phyloP scores from a whole-genome alignment of 192 early-diverging fungal genomes.

The Fimicolochytrium jonesii region DNA sequence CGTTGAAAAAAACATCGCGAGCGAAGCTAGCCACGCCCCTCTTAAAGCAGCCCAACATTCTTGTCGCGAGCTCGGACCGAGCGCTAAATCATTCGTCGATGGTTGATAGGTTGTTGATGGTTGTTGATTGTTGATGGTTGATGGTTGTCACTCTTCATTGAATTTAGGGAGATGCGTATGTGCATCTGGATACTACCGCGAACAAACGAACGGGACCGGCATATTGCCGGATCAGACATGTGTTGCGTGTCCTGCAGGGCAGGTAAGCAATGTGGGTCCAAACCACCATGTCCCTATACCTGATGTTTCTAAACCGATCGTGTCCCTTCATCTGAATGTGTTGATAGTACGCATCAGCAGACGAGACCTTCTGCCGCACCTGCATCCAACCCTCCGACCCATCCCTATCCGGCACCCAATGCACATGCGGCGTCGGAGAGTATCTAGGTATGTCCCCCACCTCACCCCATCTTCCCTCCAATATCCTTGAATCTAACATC shows the following conservation, averaged over 20 bases:
- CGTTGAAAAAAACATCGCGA: too few species aligned
- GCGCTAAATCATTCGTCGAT: too few species aligned
- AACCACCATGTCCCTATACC: constrained; percentile 1
- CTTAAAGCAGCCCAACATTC: too few species aligned
- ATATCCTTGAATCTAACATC: not conserved
- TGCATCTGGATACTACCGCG: constrained; percentile 1
- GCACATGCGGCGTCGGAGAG: constrained; percentile 2
- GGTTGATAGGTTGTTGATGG: too few species aligned
- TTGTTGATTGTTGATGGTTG: too few species aligned
- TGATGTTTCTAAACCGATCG: not conserved
- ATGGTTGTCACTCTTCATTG: too few species aligned
- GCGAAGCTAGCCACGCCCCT: too few species aligned
- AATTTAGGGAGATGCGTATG: constrained; percentile 2
- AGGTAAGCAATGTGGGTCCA: too few species aligned
- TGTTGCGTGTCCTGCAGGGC: constrained; percentile 4
- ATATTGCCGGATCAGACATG: not conserved
- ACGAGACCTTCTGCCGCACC: not conserved
- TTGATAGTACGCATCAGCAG: not conserved
- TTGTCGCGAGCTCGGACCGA: too few species aligned
- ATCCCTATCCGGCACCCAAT: constrained; percentile 7
- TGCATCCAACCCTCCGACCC: not conserved
- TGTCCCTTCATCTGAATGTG: not conserved
- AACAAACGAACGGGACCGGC: not conserved
- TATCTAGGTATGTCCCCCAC: constrained; percentile 11
- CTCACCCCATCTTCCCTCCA: not conserved